Percentiles rank a stretch among this genome's conserved stretches.
phyloP scores from a whole-genome alignment of 768 basidiomycete genomes.

The Phaffia australis region DNA sequence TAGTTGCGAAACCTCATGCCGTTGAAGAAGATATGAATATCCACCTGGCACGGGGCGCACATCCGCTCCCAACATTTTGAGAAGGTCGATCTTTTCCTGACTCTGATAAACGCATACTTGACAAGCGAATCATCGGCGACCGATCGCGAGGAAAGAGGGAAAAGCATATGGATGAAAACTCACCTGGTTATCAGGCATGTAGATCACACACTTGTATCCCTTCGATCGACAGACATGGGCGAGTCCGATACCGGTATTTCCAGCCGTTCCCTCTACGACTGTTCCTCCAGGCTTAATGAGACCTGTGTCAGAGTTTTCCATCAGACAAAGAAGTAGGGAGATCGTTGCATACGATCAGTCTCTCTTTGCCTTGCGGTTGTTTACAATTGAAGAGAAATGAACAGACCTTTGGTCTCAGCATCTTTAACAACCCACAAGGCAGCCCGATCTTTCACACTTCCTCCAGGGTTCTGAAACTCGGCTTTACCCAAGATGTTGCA shows the following conservation, averaged over 20 bases:
- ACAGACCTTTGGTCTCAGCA: conserved; percentile 76
- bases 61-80: conserved; percentile 94
- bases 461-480: conserved; percentile 96
- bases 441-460: conserved; percentile 94
- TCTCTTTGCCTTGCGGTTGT: conserved; percentile 33
- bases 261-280: conserved; percentile 94
- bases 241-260: conserved; percentile 93
- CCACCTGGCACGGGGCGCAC: conserved; percentile 80
- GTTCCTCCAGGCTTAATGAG: conserved; percentile 88
- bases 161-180: conserved; percentile 16
- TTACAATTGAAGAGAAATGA: background rate
- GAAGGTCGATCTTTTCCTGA: conserved; percentile 95
- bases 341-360: conserved; percentile 6
- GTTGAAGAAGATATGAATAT: conserved; percentile 18
- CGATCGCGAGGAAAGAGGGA: background rate
- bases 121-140: background rate
- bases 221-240: conserved; percentile 69
- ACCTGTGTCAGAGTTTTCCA: too few relatives aligned
- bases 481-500: conserved; percentile 85
- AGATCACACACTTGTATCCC: conserved; percentile 97
- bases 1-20: background rate
- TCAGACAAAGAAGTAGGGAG: too few relatives aligned
- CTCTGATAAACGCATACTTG: conserved; percentile 45
- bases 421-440: conserved; percentile 76
- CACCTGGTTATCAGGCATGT: conserved; percentile 92